Base-by-base conservation (phyloP, 1,284 basidiomycete genomes). In the Trametes hirsuta region DNA sequence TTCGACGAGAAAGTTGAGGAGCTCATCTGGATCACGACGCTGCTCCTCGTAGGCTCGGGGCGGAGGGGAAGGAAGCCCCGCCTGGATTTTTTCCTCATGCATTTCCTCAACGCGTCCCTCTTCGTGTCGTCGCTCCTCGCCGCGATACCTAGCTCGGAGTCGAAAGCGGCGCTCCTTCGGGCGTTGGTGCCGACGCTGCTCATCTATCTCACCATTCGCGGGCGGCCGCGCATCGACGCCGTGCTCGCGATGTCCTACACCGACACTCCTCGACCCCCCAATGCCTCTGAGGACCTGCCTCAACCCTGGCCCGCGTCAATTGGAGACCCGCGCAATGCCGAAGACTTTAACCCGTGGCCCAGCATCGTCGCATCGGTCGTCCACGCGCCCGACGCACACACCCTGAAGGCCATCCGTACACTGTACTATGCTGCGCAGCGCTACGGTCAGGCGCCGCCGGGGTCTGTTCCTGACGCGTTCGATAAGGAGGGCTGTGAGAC, bases 71-170 rank as follows among this genome's bases (percentile, higher is more conserved):
- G 79, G 47, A 77, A 79, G 60, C 79, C 81, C 1, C 78, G 85
- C 11, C 73, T 88, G 35, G 88, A 90, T 70, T 90, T 90, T 76
- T 87, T 88, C 81, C 73, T 91, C 64, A 87, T 89, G 87, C 89
- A 91, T 72, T 63, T 84, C 25, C 76, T 90, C 51, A 90, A 84
- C 4, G 83, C 83, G 14, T 81, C 85, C 4, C 68, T 88, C 21
- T 88, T 90, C 76, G 64, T 91, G 12, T 81, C 81, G 12, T 77
- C 83, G 0, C 74, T 84, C 56, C 66, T 85, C 18, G 55, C 60
- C 2, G 69, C 73, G 4, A 66, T 86, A 30, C 70, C 74, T 48
- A 76, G 71, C 25, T 65, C 66, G 14, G 70, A 70, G 41, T 74
- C 75, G 47, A 82, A 82, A 63, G 79, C 79, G 11, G 72, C 74